Conservation (phyloP, 148 eudicot genomes). For the Vaccinium myrtillus region DNA sequence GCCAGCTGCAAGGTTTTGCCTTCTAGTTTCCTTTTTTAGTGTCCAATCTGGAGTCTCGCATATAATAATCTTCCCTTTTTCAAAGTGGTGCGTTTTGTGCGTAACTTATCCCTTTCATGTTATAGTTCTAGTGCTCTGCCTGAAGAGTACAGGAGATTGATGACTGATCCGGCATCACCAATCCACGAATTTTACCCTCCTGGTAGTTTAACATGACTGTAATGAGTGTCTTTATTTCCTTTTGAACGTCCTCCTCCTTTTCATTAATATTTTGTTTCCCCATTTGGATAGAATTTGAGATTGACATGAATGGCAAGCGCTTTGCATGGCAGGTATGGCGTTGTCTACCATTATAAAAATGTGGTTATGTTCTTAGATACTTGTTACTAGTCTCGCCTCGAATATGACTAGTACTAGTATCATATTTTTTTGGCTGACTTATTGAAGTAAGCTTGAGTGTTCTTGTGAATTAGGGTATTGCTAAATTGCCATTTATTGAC, state of each 20-base stretch:
- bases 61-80: not conserved
- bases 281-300: constrained; percentile 69
- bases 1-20: constrained; percentile 85
- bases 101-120: constrained; percentile 13
- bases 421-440: constrained; percentile 7
- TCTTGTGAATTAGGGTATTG: constrained; percentile 66
- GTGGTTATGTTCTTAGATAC: not conserved
- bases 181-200: constrained; percentile 76
- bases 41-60: not conserved
- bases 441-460: not conserved
- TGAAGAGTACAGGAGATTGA: constrained; percentile 74
- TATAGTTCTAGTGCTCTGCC: constrained; percentile 90
- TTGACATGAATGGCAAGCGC: constrained; percentile 99
- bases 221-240: constrained; percentile 12
- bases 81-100: not conserved
- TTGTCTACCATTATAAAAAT: constrained; percentile 3
- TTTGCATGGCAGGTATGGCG: constrained; percentile 92
- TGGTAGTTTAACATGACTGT: constrained; percentile 49
- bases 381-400: not conserved
- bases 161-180: constrained; percentile 95
- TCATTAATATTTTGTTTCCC: not conserved
- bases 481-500: constrained; percentile 91
- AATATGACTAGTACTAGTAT: not conserved
- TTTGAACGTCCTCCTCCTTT: constrained; percentile 6
- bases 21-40: not conserved